Base-by-base conservation (phyloP, 2,329 filamentous ascomycete species). In the Eurotiales sp. region DNA sequence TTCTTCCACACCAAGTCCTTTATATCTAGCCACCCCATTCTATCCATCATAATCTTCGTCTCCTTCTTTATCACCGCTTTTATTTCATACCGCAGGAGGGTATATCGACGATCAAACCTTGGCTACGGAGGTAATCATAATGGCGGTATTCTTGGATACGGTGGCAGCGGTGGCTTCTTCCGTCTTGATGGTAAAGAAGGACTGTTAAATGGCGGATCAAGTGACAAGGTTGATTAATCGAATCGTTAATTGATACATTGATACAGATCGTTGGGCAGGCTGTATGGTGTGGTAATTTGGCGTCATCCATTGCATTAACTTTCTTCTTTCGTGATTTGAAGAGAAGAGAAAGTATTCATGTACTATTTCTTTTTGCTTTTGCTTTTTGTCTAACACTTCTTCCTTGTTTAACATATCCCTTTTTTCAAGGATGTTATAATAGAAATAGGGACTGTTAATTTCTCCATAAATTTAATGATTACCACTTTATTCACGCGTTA, bases 161-260 rank as follows among this genome's bases (percentile, higher is more conserved):
- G 63, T 50, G 64, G 56, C 49, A 60, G 64, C 32, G 65, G 64
- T 47, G 73, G 73, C 11, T 76, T 76, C 58, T 74, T 77, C 61
- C 68, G 73, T 52, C 63, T 77, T 21, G 74, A 77, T 58, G 73
- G 71, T 30, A 77, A 77, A 60, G 73, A 76, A 56, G 72, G 73
- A 23, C 54, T 75, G 34, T 58, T 77, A 58, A 71, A 68, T 51
- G 69, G 69, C 46, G 67, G 65, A 37, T 61, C 64, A 22, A 70
- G 70, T 19, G 74, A 72, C 46, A 77, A 77, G 59, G 74, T 74
- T 42, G 74, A 77, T 63, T 77, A 62, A 68, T 43, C 32, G 23
- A 32, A 12, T 14, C 4, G 14, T 32, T 32, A 4, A 19, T 19
- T 36, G 4, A 32, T 32, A 12, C 29, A 32, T 37, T 15, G 11